Conservation (phyloP, 441 rosid genomes). For the Populus hybrid region DNA sequence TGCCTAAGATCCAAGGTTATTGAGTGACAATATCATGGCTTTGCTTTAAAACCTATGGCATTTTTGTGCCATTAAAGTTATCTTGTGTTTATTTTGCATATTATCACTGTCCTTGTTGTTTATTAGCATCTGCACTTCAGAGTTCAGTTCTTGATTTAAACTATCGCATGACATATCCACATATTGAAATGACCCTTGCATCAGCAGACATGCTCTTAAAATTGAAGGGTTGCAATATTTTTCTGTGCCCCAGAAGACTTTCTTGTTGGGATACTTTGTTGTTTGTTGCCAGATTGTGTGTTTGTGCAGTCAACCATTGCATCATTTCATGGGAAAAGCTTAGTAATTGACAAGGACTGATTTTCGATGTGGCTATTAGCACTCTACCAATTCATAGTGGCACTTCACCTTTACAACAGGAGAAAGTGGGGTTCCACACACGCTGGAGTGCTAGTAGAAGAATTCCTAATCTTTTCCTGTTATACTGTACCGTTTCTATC, state of each 20-base stretch:
- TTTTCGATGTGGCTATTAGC: background rate
- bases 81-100: background rate
- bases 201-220: background rate
- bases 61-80: background rate
- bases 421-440: background rate
- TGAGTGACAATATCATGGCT: slow-evolving; percentile 5
- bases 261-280: background rate
- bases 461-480: background rate
- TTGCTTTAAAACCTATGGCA: background rate
- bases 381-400: background rate
- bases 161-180: background rate
- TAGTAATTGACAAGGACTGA: background rate
- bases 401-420: background rate
- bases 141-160: background rate
- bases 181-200: background rate
- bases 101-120: no score
- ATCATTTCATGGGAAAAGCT: background rate
- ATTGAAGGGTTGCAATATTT: slow-evolving; percentile 9
- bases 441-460: background rate
- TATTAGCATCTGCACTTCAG: background rate
- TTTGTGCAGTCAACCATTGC: background rate
- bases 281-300: background rate
- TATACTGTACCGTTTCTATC: background rate
- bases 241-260: slow-evolving; percentile 2
- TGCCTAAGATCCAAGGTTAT: background rate